Evolutionary conservation across 768 basidiomycete genomes (phyloP).

Genomic region (Baorangia bicolor): DNA sequence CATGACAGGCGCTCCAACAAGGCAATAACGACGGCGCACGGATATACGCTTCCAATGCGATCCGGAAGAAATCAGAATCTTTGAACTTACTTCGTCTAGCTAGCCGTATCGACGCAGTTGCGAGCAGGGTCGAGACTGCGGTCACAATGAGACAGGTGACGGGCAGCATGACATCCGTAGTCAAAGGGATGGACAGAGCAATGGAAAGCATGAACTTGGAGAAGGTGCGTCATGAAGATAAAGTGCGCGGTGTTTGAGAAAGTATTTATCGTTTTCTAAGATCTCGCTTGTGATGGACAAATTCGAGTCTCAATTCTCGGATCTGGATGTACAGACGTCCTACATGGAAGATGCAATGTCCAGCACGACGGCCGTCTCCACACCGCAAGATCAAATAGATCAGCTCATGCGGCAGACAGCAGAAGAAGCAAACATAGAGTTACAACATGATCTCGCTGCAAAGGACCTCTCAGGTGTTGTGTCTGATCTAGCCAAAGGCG

Average conservation of each 20-base stretch:
- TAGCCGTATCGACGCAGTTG: slow-evolving; percentile 94
- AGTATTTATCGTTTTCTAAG: slow-evolving; percentile 39
- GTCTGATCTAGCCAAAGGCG: slow-evolving; percentile 52
- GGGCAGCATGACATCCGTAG: slow-evolving; percentile 94
- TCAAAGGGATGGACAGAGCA: slow-evolving; percentile 97
- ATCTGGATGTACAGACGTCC: slow-evolving; percentile 95
- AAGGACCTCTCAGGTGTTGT: slow-evolving; percentile 56
- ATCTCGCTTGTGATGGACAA: slow-evolving; percentile 99
- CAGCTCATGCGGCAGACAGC: slow-evolving; percentile 88
- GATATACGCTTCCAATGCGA: slow-evolving; percentile 98
- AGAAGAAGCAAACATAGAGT: slow-evolving; percentile 94
- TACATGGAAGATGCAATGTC: slow-evolving; percentile 99
- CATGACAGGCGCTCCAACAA: slow-evolving; percentile 83
- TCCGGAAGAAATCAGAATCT: slow-evolving; percentile 95
- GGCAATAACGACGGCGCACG: slow-evolving; percentile 96
- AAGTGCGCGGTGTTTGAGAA: neutral
- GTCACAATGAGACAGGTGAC: slow-evolving; percentile 98
- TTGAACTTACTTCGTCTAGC: slow-evolving; percentile 88
- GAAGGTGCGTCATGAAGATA: slow-evolving; percentile 52
- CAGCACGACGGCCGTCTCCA: slow-evolving; percentile 86
- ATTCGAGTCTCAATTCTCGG: slow-evolving; percentile 94
- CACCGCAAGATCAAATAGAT: slow-evolving; percentile 97
- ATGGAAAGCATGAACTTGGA: slow-evolving; percentile 99
- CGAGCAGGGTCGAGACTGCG: slow-evolving; percentile 95
- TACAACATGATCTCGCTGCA: slow-evolving; percentile 83